Percentiles rank a stretch among this genome's conserved stretches.
Conservation (phyloP, 1,139 yeast species). For the Trichomonascaceae sp. region DNA sequence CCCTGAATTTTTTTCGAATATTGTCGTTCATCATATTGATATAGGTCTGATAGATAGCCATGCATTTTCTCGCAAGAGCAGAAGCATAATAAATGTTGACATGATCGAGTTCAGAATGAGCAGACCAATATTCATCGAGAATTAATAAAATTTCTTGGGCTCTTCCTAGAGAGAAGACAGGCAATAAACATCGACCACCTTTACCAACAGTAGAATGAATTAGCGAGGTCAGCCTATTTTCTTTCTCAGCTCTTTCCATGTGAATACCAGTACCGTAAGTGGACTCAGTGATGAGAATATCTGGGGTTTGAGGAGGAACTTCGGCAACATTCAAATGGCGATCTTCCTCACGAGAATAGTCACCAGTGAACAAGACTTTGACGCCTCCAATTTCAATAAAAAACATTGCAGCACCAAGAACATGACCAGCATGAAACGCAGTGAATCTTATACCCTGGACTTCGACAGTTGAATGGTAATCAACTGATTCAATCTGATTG, state of each 20-base stretch:
- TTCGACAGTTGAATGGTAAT: conserved; percentile 91
- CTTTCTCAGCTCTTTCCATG: conserved; percentile 84
- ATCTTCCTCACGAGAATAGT: conserved; percentile 90
- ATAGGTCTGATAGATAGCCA: conserved; percentile 96
- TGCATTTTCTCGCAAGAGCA: conserved; percentile 86
- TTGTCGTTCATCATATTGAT: conserved; percentile 95
- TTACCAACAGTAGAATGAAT: conserved; percentile 79
- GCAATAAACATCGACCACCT: conserved; percentile 89
- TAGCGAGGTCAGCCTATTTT: conserved; percentile 66
- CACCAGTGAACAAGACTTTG: conserved; percentile 88
- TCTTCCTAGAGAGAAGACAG: conserved; percentile 93
- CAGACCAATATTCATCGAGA: conserved; percentile 90
- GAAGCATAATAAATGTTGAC: conserved; percentile 89
- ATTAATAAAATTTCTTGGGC: conserved; percentile 90
- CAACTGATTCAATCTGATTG: conserved; percentile 87
- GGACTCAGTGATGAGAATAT: conserved; percentile 85
- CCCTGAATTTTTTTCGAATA: conserved; percentile 72
- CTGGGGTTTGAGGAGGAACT: conserved; percentile 85
- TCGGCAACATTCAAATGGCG: conserved; percentile 95
- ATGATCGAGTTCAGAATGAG: conserved; percentile 73
- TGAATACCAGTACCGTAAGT: conserved; percentile 98
- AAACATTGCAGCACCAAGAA: conserved; percentile 97
- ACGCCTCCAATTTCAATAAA: conserved; percentile 92
- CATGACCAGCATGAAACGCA: conserved; percentile 99
- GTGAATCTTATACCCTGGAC: conserved; percentile 92